These are phyloP conservation scores for Rubus parviflorus DNA, from an alignment of 306 rosid species.

Conservation along the genomic window DNA sequence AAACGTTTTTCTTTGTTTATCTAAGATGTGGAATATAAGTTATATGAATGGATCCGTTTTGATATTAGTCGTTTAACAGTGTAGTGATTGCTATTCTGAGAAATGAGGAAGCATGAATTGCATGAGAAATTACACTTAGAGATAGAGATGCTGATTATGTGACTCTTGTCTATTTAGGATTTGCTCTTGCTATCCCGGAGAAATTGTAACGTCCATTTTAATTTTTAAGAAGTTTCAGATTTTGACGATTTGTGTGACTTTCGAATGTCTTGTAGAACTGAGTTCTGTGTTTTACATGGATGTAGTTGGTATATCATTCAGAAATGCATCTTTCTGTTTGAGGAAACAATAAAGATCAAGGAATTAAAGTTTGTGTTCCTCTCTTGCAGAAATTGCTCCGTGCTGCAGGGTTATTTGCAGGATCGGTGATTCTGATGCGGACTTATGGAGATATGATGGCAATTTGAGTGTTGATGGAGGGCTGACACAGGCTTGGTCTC, in stretches of 20 bases:
- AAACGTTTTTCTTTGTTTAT: background rate
- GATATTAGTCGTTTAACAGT: background rate
- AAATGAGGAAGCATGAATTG: background rate
- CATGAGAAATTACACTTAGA: background rate
- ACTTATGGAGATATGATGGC: conserved; percentile 87
- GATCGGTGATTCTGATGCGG: conserved; percentile 70
- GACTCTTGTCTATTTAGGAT: background rate
- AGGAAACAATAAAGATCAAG: background rate
- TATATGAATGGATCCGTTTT: background rate
- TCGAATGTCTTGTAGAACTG: background rate
- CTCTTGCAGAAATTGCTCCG: conserved; percentile 77
- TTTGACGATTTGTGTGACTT: background rate
- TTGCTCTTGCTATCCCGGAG: background rate
- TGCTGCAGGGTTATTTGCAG: conserved; percentile 71
- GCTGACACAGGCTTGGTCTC: background rate
- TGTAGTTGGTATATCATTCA: background rate
- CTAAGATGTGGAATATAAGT: background rate
- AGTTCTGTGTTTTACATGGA: background rate
- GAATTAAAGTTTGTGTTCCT: background rate
- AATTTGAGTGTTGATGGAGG: conserved; percentile 42
- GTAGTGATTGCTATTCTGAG: background rate
- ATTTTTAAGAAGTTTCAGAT: background rate
- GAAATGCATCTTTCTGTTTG: background rate
- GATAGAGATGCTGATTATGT: background rate
- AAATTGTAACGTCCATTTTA: background rate